Base-by-base conservation (phyloP, 2,329 filamentous ascomycete genomes). In the Amauroascus niger region DNA sequence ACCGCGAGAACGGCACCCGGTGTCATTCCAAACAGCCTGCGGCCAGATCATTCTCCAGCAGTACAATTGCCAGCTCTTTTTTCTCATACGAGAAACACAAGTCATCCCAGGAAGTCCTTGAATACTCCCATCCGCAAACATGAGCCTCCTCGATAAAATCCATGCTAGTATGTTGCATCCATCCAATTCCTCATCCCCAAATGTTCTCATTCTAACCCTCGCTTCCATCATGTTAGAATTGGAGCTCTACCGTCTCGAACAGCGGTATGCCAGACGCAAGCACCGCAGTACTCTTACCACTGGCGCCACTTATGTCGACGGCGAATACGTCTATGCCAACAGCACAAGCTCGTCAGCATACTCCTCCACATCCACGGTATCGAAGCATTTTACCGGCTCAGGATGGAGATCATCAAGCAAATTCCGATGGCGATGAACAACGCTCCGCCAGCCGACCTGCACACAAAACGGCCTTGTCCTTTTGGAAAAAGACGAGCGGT, bases 171-270 rank as follows among this genome's bases (percentile, higher is more conserved):
- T 57, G 72, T 71, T 9, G n/a, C 11, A 30, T 37, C 28, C 20
- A 32, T 30, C 47, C 22, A 4, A 40, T 44, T 14, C 48, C 13
- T 26, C 2, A 4, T 33, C 44, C 6, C 13, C 26, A 9, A 26
- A n/a, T 11, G 16, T 30, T 14, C 26, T 2, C 16, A 22, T 20
- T 13, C 28, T 37, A 35, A 35, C 18, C 13, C 35, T 22, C 16
- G 20, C 18, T n/a, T n/a, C 58, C 53, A 51, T 46, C 22, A 40
- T 30, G 5, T 4, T 81, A 86, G 76, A 72, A 62, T 76, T 94
- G 64, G 89, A 97, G 77, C 82, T 97, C 65, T 93, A 95, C 78
- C 87, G 89, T 48, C 84, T 97, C 61, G 91, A 97, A 75, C 86
- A 96, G 75, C 86, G 88, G 64, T 97, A 97, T 77, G 94, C 90